A percentile compares a stretch with the other conserved stretches of the same genome.
Evolutionary conservation across 2,329 filamentous ascomycete species (phyloP).

Genomic region (Acrocalymma vagum): DNA sequence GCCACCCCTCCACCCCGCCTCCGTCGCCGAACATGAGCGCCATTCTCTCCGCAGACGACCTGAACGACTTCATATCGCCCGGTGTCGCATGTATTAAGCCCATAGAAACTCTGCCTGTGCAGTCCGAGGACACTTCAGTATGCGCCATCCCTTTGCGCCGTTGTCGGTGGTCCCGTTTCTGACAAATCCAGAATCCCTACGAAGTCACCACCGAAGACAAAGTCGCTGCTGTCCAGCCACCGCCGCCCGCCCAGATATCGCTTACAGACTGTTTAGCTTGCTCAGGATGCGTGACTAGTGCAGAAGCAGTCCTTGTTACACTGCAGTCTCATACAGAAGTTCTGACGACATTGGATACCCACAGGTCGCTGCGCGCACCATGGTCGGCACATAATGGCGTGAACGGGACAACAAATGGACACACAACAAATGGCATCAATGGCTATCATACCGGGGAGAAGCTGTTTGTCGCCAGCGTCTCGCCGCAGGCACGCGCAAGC

Average conservation of each 20-base stretch:
- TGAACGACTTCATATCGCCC: slow-evolving; percentile 99
- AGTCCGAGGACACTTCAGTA: slow-evolving; percentile 58
- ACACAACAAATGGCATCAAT: slow-evolving; percentile 19
- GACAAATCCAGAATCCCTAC: slow-evolving; percentile 63
- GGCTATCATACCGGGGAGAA: slow-evolving; percentile 61
- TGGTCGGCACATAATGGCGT: slow-evolving; percentile 39
- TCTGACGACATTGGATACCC: slow-evolving; percentile 77
- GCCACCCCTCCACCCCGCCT: slow-evolving; percentile 18
- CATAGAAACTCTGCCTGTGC: slow-evolving; percentile 82
- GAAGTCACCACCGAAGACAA: slow-evolving; percentile 96
- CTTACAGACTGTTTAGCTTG: slow-evolving; percentile 97
- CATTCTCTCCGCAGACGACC: slow-evolving; percentile 93
- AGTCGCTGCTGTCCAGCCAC: slow-evolving; percentile 61
- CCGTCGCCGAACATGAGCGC: slow-evolving; percentile 76
- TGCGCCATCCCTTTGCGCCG: slow-evolving; percentile 14
- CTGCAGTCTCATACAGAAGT: slow-evolving; percentile 95
- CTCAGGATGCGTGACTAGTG: slow-evolving; percentile 96
- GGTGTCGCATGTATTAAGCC: slow-evolving; percentile 99
- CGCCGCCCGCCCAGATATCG: slow-evolving; percentile 86
- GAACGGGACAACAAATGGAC: slow-evolving; percentile 23
- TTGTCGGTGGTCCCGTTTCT: slow-evolving; percentile 31
- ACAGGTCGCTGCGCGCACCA: slow-evolving; percentile 53
- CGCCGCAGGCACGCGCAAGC: slow-evolving; percentile 88
- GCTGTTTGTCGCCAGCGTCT: slow-evolving; percentile 91
- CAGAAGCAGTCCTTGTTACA: slow-evolving; percentile 95